These are phyloP conservation scores for Cinchona pubescens DNA, from an alignment of 257 asterid genomes.

Conservation along the genomic window DNA sequence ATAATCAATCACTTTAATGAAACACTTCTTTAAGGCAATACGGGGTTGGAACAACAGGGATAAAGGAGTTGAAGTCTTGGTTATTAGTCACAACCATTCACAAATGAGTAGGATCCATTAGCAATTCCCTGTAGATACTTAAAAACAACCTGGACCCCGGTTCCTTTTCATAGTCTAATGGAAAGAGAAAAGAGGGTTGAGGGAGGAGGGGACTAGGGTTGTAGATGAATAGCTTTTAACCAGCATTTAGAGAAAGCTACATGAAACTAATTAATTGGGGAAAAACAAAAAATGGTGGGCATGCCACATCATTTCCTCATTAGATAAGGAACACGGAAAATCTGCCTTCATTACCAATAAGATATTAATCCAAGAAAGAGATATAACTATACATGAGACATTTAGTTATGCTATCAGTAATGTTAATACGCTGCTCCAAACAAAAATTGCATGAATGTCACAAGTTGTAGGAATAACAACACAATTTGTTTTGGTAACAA, in stretches of 20 bases:
- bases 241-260: not conserved
- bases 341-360: not conserved
- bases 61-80: not conserved
- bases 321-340: not conserved
- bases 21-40: not conserved
- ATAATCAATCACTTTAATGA: not conserved
- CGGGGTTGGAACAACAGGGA: not conserved
- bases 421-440: not conserved
- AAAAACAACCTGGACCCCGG: too few species aligned
- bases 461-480: not conserved
- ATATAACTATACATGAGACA: not conserved
- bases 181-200: not conserved
- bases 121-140: not conserved
- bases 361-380: not conserved
- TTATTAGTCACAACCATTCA: not conserved
- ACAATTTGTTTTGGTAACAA: not conserved
- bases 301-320: not conserved
- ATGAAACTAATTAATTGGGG: not conserved
- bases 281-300: not conserved
- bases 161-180: too few species aligned
- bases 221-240: not conserved
- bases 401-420: not conserved
- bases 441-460: not conserved
- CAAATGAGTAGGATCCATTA: not conserved
- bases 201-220: not conserved